Conservation (phyloP, 345 rosid genomes). For the Durio zibethinus region DNA sequence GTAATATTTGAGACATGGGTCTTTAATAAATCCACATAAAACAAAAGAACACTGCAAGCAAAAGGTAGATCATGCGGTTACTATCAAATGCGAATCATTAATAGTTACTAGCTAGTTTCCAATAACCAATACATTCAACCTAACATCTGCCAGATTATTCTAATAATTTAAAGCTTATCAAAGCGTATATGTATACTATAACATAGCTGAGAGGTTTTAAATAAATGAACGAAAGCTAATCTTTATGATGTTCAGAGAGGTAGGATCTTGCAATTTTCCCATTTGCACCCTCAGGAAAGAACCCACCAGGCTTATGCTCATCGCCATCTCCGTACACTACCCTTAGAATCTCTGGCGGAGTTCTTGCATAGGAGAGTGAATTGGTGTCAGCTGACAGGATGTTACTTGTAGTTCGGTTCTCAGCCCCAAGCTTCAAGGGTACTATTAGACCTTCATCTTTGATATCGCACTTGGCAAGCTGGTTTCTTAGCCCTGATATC, state of each 20-base stretch:
- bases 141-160: not conserved
- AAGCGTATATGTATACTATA: too few relatives aligned
- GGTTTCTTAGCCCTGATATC: conserved; percentile 37
- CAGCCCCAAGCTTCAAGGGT: conserved; percentile 36
- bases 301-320: conserved; percentile 38
- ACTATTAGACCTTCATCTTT: conserved; percentile 51
- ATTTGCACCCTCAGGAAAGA: conserved; percentile 42
- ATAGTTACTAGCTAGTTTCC: not conserved
- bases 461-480: conserved; percentile 35
- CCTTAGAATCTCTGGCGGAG: conserved; percentile 45
- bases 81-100: not conserved
- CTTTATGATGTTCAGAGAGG: not conserved
- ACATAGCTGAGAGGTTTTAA: not conserved
- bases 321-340: conserved; percentile 33
- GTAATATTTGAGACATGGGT: not conserved
- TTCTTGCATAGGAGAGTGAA: conserved; percentile 36
- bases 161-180: not conserved
- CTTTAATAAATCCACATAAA: too few relatives aligned
- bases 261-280: conserved; percentile 34
- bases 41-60: not conserved
- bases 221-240: not conserved
- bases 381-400: conserved; percentile 30
- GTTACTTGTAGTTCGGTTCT: conserved; percentile 34
- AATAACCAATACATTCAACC: not conserved
- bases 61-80: not conserved